Evolutionary conservation across 2,329 filamentous ascomycete species (phyloP).

Genomic region (Hypoxylon sp.): DNA sequence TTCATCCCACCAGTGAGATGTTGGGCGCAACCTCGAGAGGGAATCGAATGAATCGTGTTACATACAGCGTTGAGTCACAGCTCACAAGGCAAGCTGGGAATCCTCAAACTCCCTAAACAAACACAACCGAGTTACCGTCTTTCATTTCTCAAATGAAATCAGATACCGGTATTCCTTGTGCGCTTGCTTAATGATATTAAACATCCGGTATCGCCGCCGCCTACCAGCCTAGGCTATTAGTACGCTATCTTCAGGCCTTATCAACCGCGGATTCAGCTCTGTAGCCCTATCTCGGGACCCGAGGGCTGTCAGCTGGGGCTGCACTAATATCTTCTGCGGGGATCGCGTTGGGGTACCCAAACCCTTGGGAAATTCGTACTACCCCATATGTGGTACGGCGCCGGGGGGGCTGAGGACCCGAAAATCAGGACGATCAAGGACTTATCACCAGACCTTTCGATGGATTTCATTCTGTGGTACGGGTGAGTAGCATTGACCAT

Average conservation of each 20-base stretch:
- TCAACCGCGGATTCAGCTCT: neutral
- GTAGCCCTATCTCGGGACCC: neutral
- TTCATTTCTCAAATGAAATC: neutral
- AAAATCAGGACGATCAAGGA: neutral
- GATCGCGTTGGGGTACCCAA: neutral
- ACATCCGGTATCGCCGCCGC: no score
- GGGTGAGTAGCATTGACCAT: neutral
- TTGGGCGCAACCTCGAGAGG: neutral
- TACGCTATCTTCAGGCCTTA: neutral
- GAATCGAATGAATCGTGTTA: conserved; percentile 5
- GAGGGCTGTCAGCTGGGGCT: conserved; percentile 4
- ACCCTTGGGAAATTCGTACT: neutral
- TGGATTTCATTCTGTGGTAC: neutral
- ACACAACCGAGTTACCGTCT: neutral
- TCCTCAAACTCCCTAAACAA: neutral
- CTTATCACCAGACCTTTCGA: neutral
- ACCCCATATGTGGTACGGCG: neutral
- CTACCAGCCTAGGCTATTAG: neutral
- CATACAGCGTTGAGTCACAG: neutral
- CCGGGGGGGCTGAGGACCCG: neutral
- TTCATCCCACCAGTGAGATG: conserved; percentile 1
- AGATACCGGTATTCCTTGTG: neutral
- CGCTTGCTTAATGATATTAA: neutral
- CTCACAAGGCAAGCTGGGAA: neutral
- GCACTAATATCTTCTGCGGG: neutral